Evolutionary conservation across 352 stramenopile species (phyloP), one percentile per base, ranked within the genome.

Genomic region (Pythium sp.): DNA sequence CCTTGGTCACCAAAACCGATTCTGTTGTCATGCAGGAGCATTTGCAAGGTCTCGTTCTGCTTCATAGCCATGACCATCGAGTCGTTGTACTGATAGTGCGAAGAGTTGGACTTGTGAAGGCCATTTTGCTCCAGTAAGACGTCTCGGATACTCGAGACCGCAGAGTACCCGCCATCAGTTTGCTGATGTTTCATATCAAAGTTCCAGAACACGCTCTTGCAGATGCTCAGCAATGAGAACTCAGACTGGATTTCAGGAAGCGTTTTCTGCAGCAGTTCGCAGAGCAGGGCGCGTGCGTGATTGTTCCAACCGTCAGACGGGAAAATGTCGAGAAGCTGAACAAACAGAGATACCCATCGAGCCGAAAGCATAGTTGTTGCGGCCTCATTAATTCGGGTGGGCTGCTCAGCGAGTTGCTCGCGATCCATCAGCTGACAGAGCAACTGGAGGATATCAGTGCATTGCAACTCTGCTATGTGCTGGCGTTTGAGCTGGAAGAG

Each of bases 401-500:
- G 22, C 18, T 41, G 34, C 34, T 41, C 34, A 47, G 7, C 38
- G 8, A 47, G 14, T 8, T 32, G 20, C 20, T 61, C 7, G 15
- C 20, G 55, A 7, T 22, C 14, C 9, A 20, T 22, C 9, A 83
- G 58, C 46, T 68, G 73, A 18, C 71, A 81, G n/a, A 88, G 60
- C 18, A 88, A 46, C 5, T 71, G 58, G 30, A 88, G 62, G 20
- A 85, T 49, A 14, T 81, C 68, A 5, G 32, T 49, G 57, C 71
- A 80, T 24, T 85, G 55, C 5, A 2, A 67, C 61, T 82, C 72
- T 20, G 67, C 43, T 7, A 73, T 26, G 34, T 77, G 32, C 4
- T 70, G 70, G 20, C 74, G 75, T 49, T 85, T 83, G 30, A 84
- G 69, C 11, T 70, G 76, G 47, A 86, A 75, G 7, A 88, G 65